Evolutionary conservation across 495 filamentous ascomycete species (phyloP), one percentile per base, ranked within the genome.

Genomic region (Xylaria castorea): DNA sequence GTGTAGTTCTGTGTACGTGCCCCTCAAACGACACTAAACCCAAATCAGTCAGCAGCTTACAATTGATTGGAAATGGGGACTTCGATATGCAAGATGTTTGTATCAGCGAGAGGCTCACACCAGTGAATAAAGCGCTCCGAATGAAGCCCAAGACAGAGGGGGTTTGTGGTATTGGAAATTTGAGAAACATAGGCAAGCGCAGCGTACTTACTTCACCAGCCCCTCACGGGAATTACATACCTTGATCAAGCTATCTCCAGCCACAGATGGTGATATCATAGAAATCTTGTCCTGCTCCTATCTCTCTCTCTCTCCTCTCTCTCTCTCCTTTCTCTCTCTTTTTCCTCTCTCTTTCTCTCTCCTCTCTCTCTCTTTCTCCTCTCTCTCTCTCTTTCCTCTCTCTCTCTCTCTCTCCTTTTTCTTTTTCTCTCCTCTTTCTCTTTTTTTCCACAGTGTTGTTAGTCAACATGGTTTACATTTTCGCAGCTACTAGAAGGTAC

Each of bases 241-340:
- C 25, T 57, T 57, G 8, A 27, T 53, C 22, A 53, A 3, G 50
- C 27, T 16, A 3, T 51, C 4, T 65, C 62, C 42, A 65, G 42
- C 62, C 62, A 50, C 62, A 65, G 22, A 12, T 34, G 25, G 25
- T 53, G 64, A 66, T 66, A 51, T 66, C 63, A 66, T 66, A 27
- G 14, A 66, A 5, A 55, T 55, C 11, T 16, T 55, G 11, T 25
- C 8, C 22, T 27, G n/a, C n/a, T 51, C 22, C 22, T n/a, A 9
- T 25, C n/a, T n/a, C n/a, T 18, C 20, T 18, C 2, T 18, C 18
- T 0, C 44, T 20, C 2, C 16, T 50, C 18, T 50, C 46, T n/a
- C 46, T 50, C 3, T 50, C 46, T 50, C 20, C 2, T 5, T n/a
- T n/a, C n/a, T n/a, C n/a, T n/a, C n/a, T n/a, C n/a, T n/a, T n/a